phyloP scores from a whole-genome alignment of 2,329 filamentous ascomycete species.

The Penicillium sp. region DNA sequence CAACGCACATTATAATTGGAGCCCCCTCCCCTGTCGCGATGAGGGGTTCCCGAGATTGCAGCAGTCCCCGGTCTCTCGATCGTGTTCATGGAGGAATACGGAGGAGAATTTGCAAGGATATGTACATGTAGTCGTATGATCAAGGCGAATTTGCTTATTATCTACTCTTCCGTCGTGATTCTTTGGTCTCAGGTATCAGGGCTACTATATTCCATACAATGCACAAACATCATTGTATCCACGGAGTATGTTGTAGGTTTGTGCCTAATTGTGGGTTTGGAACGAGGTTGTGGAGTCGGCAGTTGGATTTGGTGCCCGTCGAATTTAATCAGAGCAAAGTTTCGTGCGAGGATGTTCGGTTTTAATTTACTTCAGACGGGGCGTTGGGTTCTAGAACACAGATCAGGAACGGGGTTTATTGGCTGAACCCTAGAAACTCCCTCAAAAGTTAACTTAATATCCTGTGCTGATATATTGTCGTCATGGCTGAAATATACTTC shows the following conservation, averaged over 20 bases:
- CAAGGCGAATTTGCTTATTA: background rate
- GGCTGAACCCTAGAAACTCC: background rate
- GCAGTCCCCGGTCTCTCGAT: background rate
- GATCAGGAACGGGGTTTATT: background rate
- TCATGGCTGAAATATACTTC: background rate
- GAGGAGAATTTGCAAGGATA: background rate
- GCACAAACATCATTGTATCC: background rate
- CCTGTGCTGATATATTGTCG: background rate
- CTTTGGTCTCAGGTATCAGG: background rate
- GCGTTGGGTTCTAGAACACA: slow-evolving; percentile 3
- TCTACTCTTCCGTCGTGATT: too few species aligned
- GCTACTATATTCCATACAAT: background rate
- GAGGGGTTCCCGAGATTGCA: background rate
- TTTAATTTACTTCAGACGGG: slow-evolving; percentile 8
- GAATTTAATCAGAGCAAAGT: slow-evolving; percentile 1
- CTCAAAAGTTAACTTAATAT: background rate
- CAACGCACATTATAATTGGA: background rate
- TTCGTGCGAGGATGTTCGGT: background rate
- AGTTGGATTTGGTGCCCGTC: background rate
- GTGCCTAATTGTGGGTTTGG: background rate
- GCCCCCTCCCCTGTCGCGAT: background rate
- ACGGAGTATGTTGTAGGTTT: background rate
- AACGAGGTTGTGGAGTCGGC: background rate
- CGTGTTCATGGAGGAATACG: background rate
- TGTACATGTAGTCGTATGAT: background rate